Evolutionary conservation across 2,329 filamentous ascomycete species (phyloP).

Genomic region (Penicillium sp.): DNA sequence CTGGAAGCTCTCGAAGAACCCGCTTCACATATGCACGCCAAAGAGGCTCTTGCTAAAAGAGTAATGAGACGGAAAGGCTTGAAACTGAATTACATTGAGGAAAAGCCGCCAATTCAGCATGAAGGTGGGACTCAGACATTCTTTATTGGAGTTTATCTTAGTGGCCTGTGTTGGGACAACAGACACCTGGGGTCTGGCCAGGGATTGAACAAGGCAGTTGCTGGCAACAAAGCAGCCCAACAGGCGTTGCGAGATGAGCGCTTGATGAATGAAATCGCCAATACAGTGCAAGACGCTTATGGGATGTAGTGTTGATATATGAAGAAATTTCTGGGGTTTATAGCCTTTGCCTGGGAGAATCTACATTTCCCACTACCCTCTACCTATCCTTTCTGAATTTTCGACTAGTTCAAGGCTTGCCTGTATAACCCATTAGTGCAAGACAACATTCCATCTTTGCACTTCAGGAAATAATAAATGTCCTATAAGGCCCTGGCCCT

Average conservation of each 20-base stretch:
- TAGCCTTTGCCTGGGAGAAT: background rate
- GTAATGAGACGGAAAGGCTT: constrained; percentile 62
- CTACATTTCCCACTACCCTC: too few relatives aligned
- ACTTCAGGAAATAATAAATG: too few relatives aligned
- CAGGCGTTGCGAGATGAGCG: constrained; percentile 45
- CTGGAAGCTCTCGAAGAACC: constrained; percentile 49
- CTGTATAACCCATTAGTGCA: too few relatives aligned
- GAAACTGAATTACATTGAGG: constrained; percentile 63
- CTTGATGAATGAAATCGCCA: constrained; percentile 37
- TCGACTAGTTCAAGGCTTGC: too few relatives aligned
- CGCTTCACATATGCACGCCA: constrained; percentile 49
- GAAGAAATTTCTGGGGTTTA: background rate
- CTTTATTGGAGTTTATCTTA: constrained; percentile 53
- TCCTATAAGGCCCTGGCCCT: too few relatives aligned
- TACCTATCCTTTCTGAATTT: too few relatives aligned
- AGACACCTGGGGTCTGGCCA: constrained; percentile 51
- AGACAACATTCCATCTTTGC: too few relatives aligned
- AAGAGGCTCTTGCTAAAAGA: constrained; percentile 57
- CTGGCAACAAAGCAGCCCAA: constrained; percentile 51
- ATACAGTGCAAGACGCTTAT: background rate
- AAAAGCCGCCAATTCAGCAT: constrained; percentile 39
- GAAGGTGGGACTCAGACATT: constrained; percentile 47
- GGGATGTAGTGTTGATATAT: background rate
- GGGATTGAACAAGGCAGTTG: constrained; percentile 50
- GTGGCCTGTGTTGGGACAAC: constrained; percentile 52